These are phyloP conservation scores for Euphorbia corollata DNA, from an alignment of 441 rosid species.

Conservation along the genomic window DNA sequence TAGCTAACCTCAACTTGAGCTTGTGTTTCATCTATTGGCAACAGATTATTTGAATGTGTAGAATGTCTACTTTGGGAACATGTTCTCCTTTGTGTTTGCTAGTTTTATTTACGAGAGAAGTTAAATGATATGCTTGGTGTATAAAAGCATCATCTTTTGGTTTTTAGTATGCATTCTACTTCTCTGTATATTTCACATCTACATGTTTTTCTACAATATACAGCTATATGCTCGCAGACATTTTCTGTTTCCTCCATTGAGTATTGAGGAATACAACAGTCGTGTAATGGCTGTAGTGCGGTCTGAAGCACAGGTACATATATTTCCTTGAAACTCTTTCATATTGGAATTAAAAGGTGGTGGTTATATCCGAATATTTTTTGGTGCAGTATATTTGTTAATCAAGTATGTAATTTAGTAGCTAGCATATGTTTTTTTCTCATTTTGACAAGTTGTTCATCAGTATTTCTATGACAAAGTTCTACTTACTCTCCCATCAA, in stretches of 20 bases:
- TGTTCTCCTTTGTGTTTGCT: slow-evolving; percentile 1
- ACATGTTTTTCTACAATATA: slow-evolving; percentile 27
- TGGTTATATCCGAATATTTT: no score
- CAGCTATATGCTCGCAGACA: slow-evolving; percentile 81
- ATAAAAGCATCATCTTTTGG: background rate
- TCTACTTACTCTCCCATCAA: background rate
- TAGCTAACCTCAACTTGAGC: background rate
- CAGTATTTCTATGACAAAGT: background rate
- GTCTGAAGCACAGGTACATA: slow-evolving; percentile 81
- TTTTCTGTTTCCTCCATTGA: slow-evolving; percentile 74
- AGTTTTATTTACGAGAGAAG: background rate
- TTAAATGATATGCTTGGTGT: background rate
- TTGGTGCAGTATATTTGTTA: no score
- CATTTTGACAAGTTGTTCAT: no score
- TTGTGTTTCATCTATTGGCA: background rate
- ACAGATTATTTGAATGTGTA: background rate
- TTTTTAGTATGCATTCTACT: background rate
- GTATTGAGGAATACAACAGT: slow-evolving; percentile 67
- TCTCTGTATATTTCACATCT: slow-evolving; percentile 1
- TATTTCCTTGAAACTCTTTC: slow-evolving; percentile 6
- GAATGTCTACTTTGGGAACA: background rate
- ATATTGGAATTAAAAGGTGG: no score
- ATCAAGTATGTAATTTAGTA: background rate
- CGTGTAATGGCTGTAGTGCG: slow-evolving; percentile 75
- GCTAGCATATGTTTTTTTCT: slow-evolving; percentile 7